A percentile compares a stretch with the other conserved stretches of the same genome.
These are phyloP conservation scores for Sclerotinia trifoliorum DNA, from an alignment of 2,329 filamentous ascomycete species.

Conservation along the genomic window DNA sequence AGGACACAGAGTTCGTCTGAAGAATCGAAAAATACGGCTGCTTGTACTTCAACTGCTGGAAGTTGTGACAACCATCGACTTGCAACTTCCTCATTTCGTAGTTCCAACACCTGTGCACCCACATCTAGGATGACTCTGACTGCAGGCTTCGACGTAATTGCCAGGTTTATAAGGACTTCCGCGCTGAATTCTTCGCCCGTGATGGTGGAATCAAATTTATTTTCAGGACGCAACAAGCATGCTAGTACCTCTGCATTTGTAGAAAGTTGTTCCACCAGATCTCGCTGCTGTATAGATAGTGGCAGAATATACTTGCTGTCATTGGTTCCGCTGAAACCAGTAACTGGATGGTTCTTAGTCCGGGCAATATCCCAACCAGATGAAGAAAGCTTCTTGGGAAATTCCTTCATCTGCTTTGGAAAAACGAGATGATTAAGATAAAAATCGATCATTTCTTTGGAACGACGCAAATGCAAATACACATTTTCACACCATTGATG, in stretches of 20 bases:
- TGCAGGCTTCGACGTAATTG: constrained; percentile 43
- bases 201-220: constrained; percentile 42
- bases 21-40: constrained; percentile 58
- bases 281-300: constrained; percentile 53
- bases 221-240: constrained; percentile 56
- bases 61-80: constrained; percentile 50
- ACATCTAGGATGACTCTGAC: constrained; percentile 67
- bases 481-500: constrained; percentile 48
- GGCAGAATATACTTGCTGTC: constrained; percentile 61
- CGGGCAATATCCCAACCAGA: constrained; percentile 65
- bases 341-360: constrained; percentile 50
- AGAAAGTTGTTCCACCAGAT: constrained; percentile 54
- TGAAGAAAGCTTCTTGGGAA: constrained; percentile 59
- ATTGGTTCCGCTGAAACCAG: constrained; percentile 70
- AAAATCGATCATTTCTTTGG: constrained; percentile 60
- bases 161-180: constrained; percentile 46
- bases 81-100: constrained; percentile 56
- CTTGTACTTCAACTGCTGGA: constrained; percentile 39
- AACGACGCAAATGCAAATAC: constrained; percentile 53
- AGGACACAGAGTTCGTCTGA: constrained; percentile 55
- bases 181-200: constrained; percentile 39
- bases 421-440: constrained; percentile 61
- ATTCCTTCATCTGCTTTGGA: constrained; percentile 60
- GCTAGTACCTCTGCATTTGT: constrained; percentile 67
- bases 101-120: constrained; percentile 67